These are phyloP conservation scores for Escallonia herrerae DNA, from an alignment of 129 eudicot genomes.

Conservation along the genomic window DNA sequence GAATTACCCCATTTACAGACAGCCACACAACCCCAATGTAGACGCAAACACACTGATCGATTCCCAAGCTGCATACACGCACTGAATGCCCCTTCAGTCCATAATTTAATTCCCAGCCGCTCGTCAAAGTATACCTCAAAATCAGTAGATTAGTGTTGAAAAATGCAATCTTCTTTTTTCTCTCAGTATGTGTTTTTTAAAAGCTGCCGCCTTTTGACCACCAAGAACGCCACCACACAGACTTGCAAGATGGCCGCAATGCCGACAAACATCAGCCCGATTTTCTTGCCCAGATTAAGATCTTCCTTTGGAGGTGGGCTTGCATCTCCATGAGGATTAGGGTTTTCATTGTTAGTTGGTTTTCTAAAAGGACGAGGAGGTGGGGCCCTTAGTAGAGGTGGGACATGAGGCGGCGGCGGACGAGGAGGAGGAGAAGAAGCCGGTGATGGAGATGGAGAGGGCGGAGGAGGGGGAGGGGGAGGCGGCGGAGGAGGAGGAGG, in stretches of 20 bases:
- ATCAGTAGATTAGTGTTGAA: too few species aligned
- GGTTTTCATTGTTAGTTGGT: background rate
- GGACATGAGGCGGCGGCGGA: background rate
- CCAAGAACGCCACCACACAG: slow-evolving; percentile 18
- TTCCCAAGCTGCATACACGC: too few species aligned
- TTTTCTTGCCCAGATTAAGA: slow-evolving; percentile 24
- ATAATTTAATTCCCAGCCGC: too few species aligned
- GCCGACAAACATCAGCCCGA: slow-evolving; percentile 23
- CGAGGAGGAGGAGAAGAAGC: background rate
- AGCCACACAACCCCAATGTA: too few species aligned
- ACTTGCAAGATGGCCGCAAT: slow-evolving; percentile 21
- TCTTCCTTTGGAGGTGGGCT: background rate
- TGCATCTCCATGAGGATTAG: background rate
- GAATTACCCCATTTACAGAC: too few species aligned
- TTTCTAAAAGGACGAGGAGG: background rate
- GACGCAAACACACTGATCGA: too few species aligned
- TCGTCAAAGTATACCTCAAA: too few species aligned
- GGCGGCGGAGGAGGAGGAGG: slow-evolving; percentile 7
- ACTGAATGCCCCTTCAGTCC: too few species aligned
- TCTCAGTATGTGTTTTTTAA: slow-evolving; percentile 1
- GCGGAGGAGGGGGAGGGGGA: slow-evolving; percentile 1
- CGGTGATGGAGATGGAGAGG: background rate
- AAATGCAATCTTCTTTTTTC: too few species aligned
- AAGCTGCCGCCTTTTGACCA: slow-evolving; percentile 24
- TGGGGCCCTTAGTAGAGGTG: background rate